Evolutionary conservation across 140 eudicot genomes (phyloP), one percentile per base, ranked within the genome.

Genomic region (Senecio squalidus): DNA sequence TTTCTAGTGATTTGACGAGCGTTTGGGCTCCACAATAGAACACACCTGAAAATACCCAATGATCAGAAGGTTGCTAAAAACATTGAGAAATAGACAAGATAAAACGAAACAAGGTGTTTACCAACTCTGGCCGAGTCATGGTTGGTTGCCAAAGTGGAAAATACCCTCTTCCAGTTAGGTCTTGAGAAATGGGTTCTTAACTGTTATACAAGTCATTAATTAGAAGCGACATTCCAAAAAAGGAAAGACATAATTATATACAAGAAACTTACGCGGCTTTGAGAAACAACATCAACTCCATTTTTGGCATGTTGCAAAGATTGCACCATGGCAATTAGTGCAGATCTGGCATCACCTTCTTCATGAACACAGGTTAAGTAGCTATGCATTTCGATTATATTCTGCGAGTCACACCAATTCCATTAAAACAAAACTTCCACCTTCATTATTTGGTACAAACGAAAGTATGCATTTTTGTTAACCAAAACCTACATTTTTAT

Each of bases 121-220:
- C 98, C 98, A n/a, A 92, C 64, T 41, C 73, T 70, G 3, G 88
- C 74, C 21, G 74, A 22, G 20, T 77, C 76, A 70, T 92, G 96
- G 10, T 66, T 71, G 62, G 29, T 66, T 56, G 95, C 80, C 67
- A 92, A 67, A 21, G 81, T 72, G 33, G 80, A 16, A 58, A 92
- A 92, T 50, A 92, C 95, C 71, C 79, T 92, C 66, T 74, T 87
- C 96, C 96, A 92, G 33, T 92, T 92, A 22, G 98, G 98, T 68
- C 98, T 82, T 55, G 98, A 82, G 45, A 92, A 92, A 74, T 92
- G 98, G 43, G 98, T 92, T 58, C 81, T 72, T 53, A 92, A 82
- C 98, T 92, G 85, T 78, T 67, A 9, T 28, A n/a, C n/a, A 51
- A 5, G 67, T 15, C 64, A 9, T 26, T 72, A 9, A 21, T 38